Percentiles rank a stretch among this genome's conserved stretches.
Evolutionary conservation across 2,329 filamentous ascomycete species (phyloP).

Genomic region (Rhexocercosporidium sp.): DNA sequence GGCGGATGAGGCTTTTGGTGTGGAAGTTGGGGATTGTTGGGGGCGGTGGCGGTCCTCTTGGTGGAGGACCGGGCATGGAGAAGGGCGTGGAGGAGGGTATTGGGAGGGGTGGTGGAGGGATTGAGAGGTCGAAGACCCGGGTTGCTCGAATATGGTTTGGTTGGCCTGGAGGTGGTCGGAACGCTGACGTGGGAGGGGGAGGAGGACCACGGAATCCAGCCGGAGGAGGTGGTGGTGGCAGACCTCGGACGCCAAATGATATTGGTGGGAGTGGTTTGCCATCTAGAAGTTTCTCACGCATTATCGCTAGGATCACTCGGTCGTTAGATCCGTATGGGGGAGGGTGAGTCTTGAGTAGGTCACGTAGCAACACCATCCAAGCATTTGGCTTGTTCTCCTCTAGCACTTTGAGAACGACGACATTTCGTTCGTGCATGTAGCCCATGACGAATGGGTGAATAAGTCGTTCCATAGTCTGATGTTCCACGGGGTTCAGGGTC

Average conservation of each 20-base stretch:
- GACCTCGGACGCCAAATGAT: neutral
- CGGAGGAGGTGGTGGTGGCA: slow-evolving; percentile 9
- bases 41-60: neutral
- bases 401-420: slow-evolving; percentile 36
- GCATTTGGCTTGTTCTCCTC: slow-evolving; percentile 29
- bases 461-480: slow-evolving; percentile 21
- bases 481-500: slow-evolving; percentile 25
- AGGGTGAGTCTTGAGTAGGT: slow-evolving; percentile 9
- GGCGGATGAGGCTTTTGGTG: slow-evolving; percentile 10
- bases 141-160: neutral
- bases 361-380: slow-evolving; percentile 30
- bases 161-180: neutral
- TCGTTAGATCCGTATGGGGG: slow-evolving; percentile 2
- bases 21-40: neutral
- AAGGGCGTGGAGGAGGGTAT: neutral
- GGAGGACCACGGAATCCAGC: neutral
- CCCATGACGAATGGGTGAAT: slow-evolving; percentile 17
- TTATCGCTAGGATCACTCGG: slow-evolving; percentile 34
- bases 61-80: no score
- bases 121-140: neutral
- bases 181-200: neutral
- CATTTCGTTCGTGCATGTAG: slow-evolving; percentile 24
- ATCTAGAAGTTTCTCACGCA: slow-evolving; percentile 33
- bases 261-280: slow-evolving; percentile 20
- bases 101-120: neutral